Conservation (phyloP, 2,329 filamentous ascomycete genomes). For the Pyricularia grisea region DNA sequence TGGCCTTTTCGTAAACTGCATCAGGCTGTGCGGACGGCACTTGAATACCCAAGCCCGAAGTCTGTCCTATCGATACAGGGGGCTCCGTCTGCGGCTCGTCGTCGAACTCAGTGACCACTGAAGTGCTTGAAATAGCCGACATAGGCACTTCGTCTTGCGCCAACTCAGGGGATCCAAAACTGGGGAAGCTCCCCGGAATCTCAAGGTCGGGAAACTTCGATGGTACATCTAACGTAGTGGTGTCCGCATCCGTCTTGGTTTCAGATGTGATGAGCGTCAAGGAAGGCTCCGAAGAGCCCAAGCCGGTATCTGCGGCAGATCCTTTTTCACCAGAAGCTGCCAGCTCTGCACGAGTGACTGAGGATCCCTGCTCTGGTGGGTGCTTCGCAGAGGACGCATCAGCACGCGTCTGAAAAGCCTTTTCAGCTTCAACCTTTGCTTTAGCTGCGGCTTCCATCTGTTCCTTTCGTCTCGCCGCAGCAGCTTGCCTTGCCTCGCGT, state of each 20-base stretch:
- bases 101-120: slow-evolving; percentile 63
- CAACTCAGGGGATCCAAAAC: slow-evolving; percentile 20
- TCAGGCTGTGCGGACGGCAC: neutral
- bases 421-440: slow-evolving; percentile 28
- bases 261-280: neutral
- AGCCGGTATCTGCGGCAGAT: neutral
- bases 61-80: slow-evolving; percentile 13
- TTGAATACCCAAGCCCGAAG: neutral
- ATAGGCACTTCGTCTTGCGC: slow-evolving; percentile 38
- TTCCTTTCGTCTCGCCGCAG: slow-evolving; percentile 42
- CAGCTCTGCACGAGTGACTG: neutral
- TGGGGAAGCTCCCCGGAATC: slow-evolving; percentile 54
- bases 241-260: neutral
- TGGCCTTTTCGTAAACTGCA: slow-evolving; percentile 20
- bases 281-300: neutral
- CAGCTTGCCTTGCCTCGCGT: slow-evolving; percentile 41
- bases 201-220: slow-evolving; percentile 58
- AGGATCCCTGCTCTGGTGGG: neutral
- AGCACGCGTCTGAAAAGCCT: slow-evolving; percentile 12
- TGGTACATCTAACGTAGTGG: neutral
- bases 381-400: slow-evolving; percentile 10
- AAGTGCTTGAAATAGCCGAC: slow-evolving; percentile 50
- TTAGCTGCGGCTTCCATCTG: slow-evolving; percentile 37
- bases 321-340: neutral
- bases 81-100: slow-evolving; percentile 58